Evolutionary conservation across 1,139 yeast genomes (phyloP), one percentile per base, ranked within the genome.

Genomic region (Taphrina wiesneri): DNA sequence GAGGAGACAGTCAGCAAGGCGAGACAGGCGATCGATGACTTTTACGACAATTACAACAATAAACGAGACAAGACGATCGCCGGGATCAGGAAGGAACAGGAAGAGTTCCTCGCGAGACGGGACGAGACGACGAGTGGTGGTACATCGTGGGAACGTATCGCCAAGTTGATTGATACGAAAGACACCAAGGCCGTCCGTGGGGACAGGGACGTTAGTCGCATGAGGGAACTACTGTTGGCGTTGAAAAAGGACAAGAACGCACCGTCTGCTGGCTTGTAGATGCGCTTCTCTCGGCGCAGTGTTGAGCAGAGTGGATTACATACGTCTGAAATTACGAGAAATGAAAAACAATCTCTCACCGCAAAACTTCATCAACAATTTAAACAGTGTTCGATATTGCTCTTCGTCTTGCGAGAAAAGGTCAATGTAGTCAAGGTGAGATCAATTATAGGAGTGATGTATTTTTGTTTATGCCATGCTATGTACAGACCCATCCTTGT

Each of bases 91-190:
- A 88, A 86, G 70, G 90, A 90, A 72, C 90, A 86, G 71, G 74
- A 74, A 70, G 84, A 83, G 68, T 92, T 87, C 74, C 77, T 90
- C 69, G 85, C 83, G 68, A 86, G 88, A 74, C 86, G 96, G 74
- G 97, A 92, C 74, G 83, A 83, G 46, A 90, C 88, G 75, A 86
- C 88, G 74, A 76, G 81, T 36, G 85, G 85, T 69, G 80, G 81
- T 39, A 87, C 96, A 39, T 86, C 92, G 69, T 95, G 99, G 99
- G 96, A 91, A 73, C 84, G 97, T 73, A 90, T 82, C 52, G 75
- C 80, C 57, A 82, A 83, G 71, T 76, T 85, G 67, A 78, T 85
- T 67, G 85, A 83, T 56, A 72, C 75, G 43, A 74, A 79, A 2
- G 81, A 80, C 69, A 76, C 74, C 69, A 75, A 81, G 11, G 76